phyloP scores from a whole-genome alignment of 169 alveolate genomes.

The Eimeria zaria region DNA sequence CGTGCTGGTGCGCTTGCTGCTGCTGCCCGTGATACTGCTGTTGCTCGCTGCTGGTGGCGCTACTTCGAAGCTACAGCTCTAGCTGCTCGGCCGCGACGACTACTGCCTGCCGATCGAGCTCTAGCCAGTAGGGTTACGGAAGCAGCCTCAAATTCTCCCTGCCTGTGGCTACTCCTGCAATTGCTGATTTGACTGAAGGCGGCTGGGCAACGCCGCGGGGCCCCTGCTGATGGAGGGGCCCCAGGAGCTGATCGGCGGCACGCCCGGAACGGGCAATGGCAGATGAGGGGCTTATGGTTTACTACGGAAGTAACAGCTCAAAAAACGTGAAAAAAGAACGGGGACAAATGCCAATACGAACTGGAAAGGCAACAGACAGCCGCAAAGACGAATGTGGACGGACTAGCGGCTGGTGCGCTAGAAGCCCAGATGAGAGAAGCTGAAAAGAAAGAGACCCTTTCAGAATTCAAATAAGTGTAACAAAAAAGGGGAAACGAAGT shows the following conservation, averaged over 20 bases:
- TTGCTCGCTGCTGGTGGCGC: not conserved
- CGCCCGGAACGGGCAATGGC: constrained; percentile 13
- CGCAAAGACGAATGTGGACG: constrained; percentile 14
- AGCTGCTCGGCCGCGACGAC: not conserved
- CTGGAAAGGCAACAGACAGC: constrained; percentile 20
- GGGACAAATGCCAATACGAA: constrained; percentile 3
- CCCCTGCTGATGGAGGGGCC: constrained; percentile 24
- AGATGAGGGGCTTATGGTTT: not conserved
- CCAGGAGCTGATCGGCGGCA: constrained; percentile 33
- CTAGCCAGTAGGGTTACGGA: not conserved
- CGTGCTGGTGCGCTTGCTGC: not conserved
- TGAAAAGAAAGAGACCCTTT: constrained; percentile 36
- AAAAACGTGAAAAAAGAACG: not conserved
- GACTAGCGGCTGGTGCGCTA: constrained; percentile 46
- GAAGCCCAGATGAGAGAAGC: constrained; percentile 42
- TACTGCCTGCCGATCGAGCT: not conserved
- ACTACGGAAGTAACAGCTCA: not conserved
- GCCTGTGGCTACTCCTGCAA: constrained; percentile 19
- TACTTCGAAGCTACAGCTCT: not conserved
- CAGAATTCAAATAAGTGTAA: constrained; percentile 36
- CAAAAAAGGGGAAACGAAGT: constrained; percentile 8
- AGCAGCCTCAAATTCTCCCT: not conserved
- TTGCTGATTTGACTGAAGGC: not conserved
- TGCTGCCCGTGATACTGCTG: not conserved
- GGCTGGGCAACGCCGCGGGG: not conserved